These are phyloP conservation scores for barrel medic (Medicago truncatula) DNA, from an alignment of 306 rosid genomes.

Conservation along the genomic window MtrunA17r5.0-ANR NC_053046.1:29134001-29134500, in stretches of 20 bases:
- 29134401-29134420: slow-evolving; percentile 66
- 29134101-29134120: slow-evolving; percentile 53
- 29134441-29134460: slow-evolving; percentile 78
- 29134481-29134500: slow-evolving; percentile 69
- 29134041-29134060: slow-evolving; percentile 42
- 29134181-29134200: slow-evolving; percentile 16
- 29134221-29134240: slow-evolving; percentile 56
- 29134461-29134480: slow-evolving; percentile 73
- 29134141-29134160: slow-evolving; percentile 53
- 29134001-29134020: not conserved
- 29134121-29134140: slow-evolving; percentile 44
- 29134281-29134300: not conserved
- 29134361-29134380: slow-evolving; percentile 81
- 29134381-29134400: slow-evolving; percentile 70
- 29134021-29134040: slow-evolving; percentile 40
- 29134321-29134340: slow-evolving; percentile 53
- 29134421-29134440: slow-evolving; percentile 68
- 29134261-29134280: slow-evolving; percentile 58
- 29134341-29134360: slow-evolving; percentile 72
- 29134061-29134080: slow-evolving; percentile 44
- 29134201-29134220: slow-evolving; percentile 39
- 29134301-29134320: slow-evolving; percentile 46
- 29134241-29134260: slow-evolving; percentile 39
- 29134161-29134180: slow-evolving; percentile 23
- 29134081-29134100: slow-evolving; percentile 23